Percentiles rank a stretch among this genome's conserved stretches.
These are phyloP conservation scores for Kalaharituber pfeilii DNA, from an alignment of 2,329 filamentous ascomycete species.

Conservation along the genomic window DNA sequence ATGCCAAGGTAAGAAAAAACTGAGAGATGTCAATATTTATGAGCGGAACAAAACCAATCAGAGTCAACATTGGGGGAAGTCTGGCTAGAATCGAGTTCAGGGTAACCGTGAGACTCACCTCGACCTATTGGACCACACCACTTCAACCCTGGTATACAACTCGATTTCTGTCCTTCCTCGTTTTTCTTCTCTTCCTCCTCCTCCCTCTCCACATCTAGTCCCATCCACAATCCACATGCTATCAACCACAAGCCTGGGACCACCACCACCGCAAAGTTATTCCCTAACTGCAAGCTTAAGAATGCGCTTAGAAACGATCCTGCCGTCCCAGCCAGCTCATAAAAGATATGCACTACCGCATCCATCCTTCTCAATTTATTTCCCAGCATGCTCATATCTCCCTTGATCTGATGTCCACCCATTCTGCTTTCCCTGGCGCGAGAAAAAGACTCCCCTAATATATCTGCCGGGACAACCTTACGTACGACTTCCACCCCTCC, in stretches of 20 bases:
- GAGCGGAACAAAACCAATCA: too few species aligned
- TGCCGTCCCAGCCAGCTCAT: not conserved
- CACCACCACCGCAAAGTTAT: not conserved
- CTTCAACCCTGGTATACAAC: too few species aligned
- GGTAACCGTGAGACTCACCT: too few species aligned
- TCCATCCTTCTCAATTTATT: slow-evolving; percentile 36
- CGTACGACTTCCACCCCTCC: not conserved
- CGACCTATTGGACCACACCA: too few species aligned
- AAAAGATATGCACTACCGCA: slow-evolving; percentile 23
- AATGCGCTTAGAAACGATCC: not conserved
- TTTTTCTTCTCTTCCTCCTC: slow-evolving; percentile 6
- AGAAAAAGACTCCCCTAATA: not conserved
- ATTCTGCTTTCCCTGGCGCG: too few species aligned
- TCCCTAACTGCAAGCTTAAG: not conserved
- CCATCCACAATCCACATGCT: not conserved
- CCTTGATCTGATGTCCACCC: not conserved
- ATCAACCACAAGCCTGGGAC: not conserved
- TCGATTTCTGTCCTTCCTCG: too few species aligned
- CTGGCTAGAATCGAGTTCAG: too few species aligned
- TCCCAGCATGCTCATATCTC: not conserved
- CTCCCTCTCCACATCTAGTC: slow-evolving; percentile 12
- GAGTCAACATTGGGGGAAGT: too few species aligned
- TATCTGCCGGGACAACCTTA: not conserved
- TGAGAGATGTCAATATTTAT: too few species aligned
- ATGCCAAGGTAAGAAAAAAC: too few species aligned